Evolutionary conservation across 2,329 filamentous ascomycete species (phyloP).

Genomic region (Colletotrichum scovillei): DNA sequence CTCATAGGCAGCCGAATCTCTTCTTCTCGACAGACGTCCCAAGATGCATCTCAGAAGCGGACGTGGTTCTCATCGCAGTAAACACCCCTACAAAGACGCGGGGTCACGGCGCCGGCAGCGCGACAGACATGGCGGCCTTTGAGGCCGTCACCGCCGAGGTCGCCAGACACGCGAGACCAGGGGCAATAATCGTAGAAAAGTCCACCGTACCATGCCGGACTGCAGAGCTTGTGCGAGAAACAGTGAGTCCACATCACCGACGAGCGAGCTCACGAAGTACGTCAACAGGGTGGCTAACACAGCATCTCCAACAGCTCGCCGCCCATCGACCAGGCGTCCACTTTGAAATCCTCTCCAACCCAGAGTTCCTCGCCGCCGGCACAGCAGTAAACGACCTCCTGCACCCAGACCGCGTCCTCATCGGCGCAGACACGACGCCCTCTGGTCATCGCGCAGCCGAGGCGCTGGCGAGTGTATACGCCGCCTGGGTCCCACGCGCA

Average conservation of each 20-base stretch:
- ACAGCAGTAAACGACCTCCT: conserved; percentile 79
- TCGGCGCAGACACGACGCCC: conserved; percentile 73
- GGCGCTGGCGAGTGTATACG: conserved; percentile 74
- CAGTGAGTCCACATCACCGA: conserved; percentile 56
- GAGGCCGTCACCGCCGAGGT: conserved; percentile 77
- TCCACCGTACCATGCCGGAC: conserved; percentile 83
- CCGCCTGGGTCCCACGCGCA: conserved; percentile 74
- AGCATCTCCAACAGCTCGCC: conserved; percentile 54
- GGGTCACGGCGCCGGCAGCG: conserved; percentile 75
- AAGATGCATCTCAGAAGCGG: conserved; percentile 71
- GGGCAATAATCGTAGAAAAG: conserved; percentile 84
- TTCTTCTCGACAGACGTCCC: conserved; percentile 79
- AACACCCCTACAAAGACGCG: conserved; percentile 82
- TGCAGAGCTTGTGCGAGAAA: conserved; percentile 75
- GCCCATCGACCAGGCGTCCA: conserved; percentile 70
- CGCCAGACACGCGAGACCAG: conserved; percentile 72
- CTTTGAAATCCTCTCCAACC: conserved; percentile 84
- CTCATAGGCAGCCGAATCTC: conserved; percentile 71
- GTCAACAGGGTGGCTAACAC: too few species aligned
- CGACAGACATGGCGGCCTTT: conserved; percentile 78
- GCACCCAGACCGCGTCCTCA: conserved; percentile 77
- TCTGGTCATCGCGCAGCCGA: conserved; percentile 71
- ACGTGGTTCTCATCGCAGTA: conserved; percentile 80
- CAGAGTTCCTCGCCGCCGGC: conserved; percentile 83
- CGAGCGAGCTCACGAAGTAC: too few species aligned